phyloP scores from a whole-genome alignment of 2,329 filamentous ascomycete species.

The Fusarium coicis region DNA sequence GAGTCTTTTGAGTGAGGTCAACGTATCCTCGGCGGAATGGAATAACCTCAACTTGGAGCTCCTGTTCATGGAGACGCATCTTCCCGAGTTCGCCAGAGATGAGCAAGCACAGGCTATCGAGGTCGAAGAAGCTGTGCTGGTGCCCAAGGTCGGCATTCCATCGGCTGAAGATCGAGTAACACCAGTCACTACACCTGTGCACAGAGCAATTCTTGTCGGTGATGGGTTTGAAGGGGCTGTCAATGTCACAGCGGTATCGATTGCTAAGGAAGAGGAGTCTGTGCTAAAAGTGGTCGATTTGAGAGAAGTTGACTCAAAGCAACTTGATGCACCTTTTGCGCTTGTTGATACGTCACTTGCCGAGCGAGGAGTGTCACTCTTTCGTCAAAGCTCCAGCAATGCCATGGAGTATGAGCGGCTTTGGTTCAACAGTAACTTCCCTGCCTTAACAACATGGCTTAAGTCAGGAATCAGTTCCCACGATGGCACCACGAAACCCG shows the following conservation, averaged over 20 bases:
- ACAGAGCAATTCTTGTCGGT: conserved; percentile 80
- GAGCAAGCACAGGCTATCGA: conserved; percentile 47
- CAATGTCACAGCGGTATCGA: conserved; percentile 57
- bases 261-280: conserved; percentile 52
- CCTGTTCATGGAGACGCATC: conserved; percentile 63
- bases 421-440: conserved; percentile 79
- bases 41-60: conserved; percentile 73
- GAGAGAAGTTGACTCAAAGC: conserved; percentile 53
- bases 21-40: conserved; percentile 71
- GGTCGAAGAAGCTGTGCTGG: conserved; percentile 75
- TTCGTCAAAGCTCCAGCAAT: conserved; percentile 76
- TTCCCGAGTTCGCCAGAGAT: conserved; percentile 48
- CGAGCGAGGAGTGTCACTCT: conserved; percentile 69
- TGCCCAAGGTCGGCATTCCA: conserved; percentile 78
- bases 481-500: conserved; percentile 67
- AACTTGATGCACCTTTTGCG: conserved; percentile 57
- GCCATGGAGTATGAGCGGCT: conserved; percentile 77
- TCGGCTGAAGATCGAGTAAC: conserved; percentile 72
- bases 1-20: conserved; percentile 65
- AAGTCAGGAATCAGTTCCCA: conserved; percentile 56
- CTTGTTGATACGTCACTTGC: conserved; percentile 73
- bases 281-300: conserved; percentile 70
- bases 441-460: conserved; percentile 74
- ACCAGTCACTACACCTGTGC: conserved; percentile 82
- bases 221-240: conserved; percentile 77